Evolutionary conservation across 2,329 filamentous ascomycete species (phyloP).

Genomic region (Ophiostoma angusticollis): DNA sequence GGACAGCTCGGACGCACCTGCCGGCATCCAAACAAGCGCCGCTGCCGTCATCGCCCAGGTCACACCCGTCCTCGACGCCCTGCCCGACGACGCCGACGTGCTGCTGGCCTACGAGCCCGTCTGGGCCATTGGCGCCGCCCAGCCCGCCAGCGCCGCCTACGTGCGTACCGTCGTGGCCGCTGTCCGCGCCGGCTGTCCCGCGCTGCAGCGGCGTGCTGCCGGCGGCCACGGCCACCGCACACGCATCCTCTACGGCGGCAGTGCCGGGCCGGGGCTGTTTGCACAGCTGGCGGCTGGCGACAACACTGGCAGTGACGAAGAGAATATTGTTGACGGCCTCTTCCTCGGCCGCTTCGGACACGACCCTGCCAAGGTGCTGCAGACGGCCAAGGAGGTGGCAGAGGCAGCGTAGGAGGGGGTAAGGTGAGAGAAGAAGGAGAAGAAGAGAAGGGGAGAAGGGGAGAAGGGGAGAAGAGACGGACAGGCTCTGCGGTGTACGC

Average conservation of each 20-base stretch:
- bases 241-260: slow-evolving; percentile 70
- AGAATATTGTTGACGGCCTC: slow-evolving; percentile 67
- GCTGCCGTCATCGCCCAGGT: slow-evolving; percentile 56
- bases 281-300: slow-evolving; percentile 49
- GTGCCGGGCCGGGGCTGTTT: slow-evolving; percentile 69
- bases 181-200: slow-evolving; percentile 41
- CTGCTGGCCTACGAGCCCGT: slow-evolving; percentile 79
- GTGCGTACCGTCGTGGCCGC: slow-evolving; percentile 57
- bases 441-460: too few relatives aligned
- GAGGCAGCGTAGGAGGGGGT: slow-evolving; percentile 22
- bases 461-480: too few relatives aligned
- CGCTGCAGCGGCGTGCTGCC: slow-evolving; percentile 35
- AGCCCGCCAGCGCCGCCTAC: slow-evolving; percentile 60
- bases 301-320: too few relatives aligned
- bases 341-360: slow-evolving; percentile 76
- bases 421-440: too few relatives aligned
- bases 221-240: too few relatives aligned
- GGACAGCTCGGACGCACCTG: slow-evolving; percentile 46
- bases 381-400: slow-evolving; percentile 60
- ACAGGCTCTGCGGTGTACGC: too few relatives aligned
- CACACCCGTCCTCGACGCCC: slow-evolving; percentile 43
- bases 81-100: slow-evolving; percentile 52
- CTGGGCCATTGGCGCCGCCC: slow-evolving; percentile 69
- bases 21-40: slow-evolving; percentile 48
- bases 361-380: slow-evolving; percentile 56